phyloP scores from a whole-genome alignment of 805 yeast species.

The Saccharomycopsis sp. region DNA sequence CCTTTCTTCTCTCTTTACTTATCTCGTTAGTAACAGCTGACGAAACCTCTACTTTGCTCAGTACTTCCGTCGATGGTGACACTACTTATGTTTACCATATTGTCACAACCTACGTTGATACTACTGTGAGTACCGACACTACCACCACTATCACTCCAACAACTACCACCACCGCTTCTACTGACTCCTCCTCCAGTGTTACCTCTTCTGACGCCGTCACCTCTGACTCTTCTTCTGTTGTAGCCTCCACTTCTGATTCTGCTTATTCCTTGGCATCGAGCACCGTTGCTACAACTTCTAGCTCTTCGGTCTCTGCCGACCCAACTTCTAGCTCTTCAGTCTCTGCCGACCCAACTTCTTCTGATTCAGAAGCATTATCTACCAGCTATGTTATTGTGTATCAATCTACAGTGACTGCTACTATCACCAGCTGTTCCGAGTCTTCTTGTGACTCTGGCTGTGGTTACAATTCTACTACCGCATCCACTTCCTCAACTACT shows the following conservation, averaged over 20 bases:
- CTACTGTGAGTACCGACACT: constrained; percentile 1
- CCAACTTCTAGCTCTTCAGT: neutral
- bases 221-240: neutral
- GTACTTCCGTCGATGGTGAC: neutral
- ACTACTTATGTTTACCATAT: constrained; percentile 1
- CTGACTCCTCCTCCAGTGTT: neutral
- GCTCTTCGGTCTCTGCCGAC: neutral
- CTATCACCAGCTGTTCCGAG: neutral
- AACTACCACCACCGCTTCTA: neutral
- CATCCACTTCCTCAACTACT: neutral
- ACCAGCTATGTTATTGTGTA: neutral
- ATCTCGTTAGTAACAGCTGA: neutral
- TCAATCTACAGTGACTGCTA: neutral
- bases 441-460: neutral
- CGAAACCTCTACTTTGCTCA: neutral
- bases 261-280: neutral
- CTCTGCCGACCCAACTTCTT: neutral
- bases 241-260: neutral
- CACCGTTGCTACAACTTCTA: neutral
- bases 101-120: neutral
- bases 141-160: constrained; percentile 1
- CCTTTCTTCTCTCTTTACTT: neutral
- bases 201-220: neutral
- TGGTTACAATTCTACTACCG: neutral
- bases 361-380: neutral